Percentiles rank a stretch among this genome's conserved stretches.
Conservation (phyloP, 1,284 basidiomycete genomes). For the Tylopilus sp. region DNA sequence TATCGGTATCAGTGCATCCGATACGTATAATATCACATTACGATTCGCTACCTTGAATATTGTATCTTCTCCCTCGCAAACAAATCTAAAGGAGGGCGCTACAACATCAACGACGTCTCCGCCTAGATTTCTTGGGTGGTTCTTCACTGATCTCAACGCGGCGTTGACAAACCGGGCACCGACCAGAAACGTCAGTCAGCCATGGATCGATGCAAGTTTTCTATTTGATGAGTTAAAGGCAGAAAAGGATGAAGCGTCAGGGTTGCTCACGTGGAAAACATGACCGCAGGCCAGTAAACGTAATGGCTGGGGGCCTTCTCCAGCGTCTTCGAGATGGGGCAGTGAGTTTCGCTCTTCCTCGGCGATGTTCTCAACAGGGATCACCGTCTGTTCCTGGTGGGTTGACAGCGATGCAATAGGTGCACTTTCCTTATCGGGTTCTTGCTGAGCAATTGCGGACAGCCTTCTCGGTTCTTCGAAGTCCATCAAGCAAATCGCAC, state of each 20-base stretch:
- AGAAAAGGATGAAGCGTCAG: neutral
- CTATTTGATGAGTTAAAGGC: conserved; percentile 35
- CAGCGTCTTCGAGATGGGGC: conserved; percentile 59
- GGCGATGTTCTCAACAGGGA: conserved; percentile 39
- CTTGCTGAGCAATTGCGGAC: conserved; percentile 27
- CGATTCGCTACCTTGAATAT: conserved; percentile 30
- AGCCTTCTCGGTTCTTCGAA: conserved; percentile 65
- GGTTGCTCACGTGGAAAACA: conserved; percentile 69
- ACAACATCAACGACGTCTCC: conserved; percentile 24
- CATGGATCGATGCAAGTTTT: conserved; percentile 77
- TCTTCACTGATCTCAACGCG: conserved; percentile 45
- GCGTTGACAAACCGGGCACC: conserved; percentile 72
- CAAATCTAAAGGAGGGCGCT: conserved; percentile 4
- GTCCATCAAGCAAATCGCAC: conserved; percentile 77
- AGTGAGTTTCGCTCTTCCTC: conserved; percentile 38
- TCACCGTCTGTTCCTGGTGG: conserved; percentile 22
- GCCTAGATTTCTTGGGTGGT: conserved; percentile 31
- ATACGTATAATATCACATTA: conserved; percentile 34
- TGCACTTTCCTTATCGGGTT: conserved; percentile 18
- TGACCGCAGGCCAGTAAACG: conserved; percentile 70
- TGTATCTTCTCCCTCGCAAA: conserved; percentile 18
- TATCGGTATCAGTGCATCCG: conserved; percentile 27
- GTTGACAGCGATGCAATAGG: conserved; percentile 9
- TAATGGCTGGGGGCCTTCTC: conserved; percentile 68
- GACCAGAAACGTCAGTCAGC: conserved; percentile 71